Conservation (phyloP, 257 asterid genomes). For the Nicotiana attenuata region DNA sequence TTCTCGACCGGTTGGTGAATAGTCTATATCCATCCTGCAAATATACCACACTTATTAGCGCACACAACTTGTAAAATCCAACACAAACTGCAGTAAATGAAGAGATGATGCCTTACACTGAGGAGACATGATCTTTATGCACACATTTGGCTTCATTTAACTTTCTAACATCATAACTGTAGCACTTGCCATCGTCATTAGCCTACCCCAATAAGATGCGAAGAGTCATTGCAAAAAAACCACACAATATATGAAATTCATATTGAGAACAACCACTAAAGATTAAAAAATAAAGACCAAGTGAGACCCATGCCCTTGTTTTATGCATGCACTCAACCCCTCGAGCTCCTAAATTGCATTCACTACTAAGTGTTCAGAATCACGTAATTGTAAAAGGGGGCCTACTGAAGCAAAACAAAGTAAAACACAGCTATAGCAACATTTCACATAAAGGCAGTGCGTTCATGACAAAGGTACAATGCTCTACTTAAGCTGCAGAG, state of each 20-base stretch:
- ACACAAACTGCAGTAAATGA: slow-evolving; percentile 2
- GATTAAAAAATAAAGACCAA: background rate
- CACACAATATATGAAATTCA: background rate
- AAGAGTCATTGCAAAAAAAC: background rate
- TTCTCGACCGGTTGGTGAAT: slow-evolving; percentile 97
- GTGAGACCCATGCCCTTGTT: background rate
- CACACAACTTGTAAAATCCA: background rate
- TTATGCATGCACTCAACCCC: background rate
- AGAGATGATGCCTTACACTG: slow-evolving; percentile 56
- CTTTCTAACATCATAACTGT: slow-evolving; percentile 84
- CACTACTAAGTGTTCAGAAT: background rate
- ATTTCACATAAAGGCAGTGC: background rate
- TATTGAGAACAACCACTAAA: background rate
- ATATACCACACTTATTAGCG: slow-evolving; percentile 1
- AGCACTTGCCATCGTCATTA: slow-evolving; percentile 90
- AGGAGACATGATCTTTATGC: slow-evolving; percentile 89
- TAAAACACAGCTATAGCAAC: background rate
- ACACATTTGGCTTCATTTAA: slow-evolving; percentile 78
- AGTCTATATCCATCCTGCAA: slow-evolving; percentile 92
- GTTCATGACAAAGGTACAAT: background rate
- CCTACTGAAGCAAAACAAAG: background rate
- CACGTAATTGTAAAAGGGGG: background rate
- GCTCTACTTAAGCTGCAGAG: background rate
- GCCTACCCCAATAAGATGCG: slow-evolving; percentile 42
- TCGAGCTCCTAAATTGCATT: background rate